Evolutionary conservation across 257 asterid genomes (phyloP), one percentile per base, ranked within the genome.

Genomic region (Rubia yunnanensis): DNA sequence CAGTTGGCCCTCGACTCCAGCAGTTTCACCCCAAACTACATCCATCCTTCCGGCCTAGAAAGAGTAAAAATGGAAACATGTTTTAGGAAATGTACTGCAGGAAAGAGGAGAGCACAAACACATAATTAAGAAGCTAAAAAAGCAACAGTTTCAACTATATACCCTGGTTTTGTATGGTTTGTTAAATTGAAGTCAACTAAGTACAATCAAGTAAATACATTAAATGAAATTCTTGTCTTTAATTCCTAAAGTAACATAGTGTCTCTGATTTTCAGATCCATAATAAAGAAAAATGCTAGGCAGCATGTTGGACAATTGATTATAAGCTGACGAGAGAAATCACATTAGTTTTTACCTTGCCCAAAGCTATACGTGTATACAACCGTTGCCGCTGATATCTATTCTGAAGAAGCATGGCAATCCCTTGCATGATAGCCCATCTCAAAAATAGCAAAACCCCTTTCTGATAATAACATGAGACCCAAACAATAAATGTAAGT

Each of bases 351-450:
- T 18, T 24, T 54, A 88, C 98, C 96, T 92, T 92, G 73, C 98
- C 98, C 76, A 92, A 84, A 2, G 98, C 98, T 75, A 92, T 92
- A 18, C 98, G 96, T 60, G 98, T 92, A 71, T 92, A 92, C 34
- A 92, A 88, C 76, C 98, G 84, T 85, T 92, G 98, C 70, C 96
- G 75, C 69, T 92, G 98, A 75, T 92, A 92, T 78, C 84, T 84
- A 70, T 92, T 89, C 77, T 92, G 98, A 76, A 89, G 96, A 69
- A 92, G 79, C 98, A 92, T 92, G 60, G 94, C 86, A 78, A 89
- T 79, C 38, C 96, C 98, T 85, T 92, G 98, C 96, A 92, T 85
- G 52, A 89, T 87, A 66, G 98, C 98, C 98, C 98, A 92, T 70
- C 73, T 76, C 82, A 92, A 71, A 70, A 82, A 92, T 66, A 92